Base-by-base conservation (phyloP, 2,329 filamentous ascomycete genomes). In the Paecilomyces sp. region DNA sequence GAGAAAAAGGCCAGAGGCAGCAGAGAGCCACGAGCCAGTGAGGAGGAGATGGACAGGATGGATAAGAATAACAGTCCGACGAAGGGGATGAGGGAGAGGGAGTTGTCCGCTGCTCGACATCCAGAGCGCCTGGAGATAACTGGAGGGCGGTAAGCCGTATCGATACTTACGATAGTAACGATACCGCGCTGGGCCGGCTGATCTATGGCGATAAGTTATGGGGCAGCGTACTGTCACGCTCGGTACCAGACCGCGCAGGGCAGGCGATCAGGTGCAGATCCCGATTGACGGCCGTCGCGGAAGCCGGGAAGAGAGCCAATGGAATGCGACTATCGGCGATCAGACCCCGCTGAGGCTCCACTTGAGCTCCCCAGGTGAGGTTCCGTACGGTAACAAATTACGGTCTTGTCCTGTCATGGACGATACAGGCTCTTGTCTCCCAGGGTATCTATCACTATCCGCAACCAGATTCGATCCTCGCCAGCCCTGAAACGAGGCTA, bases 251-350 rank as follows among this genome's bases (percentile, higher is more conserved):
- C 56, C 47, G 25, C n/a, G 28, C 28, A 50, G 25, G n/a, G 56
- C 34, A 52, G 41, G 56, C n/a, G 56, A 50, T 53, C 36, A 57
- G 41, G 41, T 25, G 56, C 36, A 50, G 56, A 33, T 56, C 30
- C 30, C 34, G 24, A 15, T 24, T 30, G 30, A 41, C 54, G 30
- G 54, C 31, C n/a, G 51, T 53, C 51, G 51, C 51, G 24, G 51
- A 53, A 53, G 51, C 12, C 51, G 3, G 24, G 3, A 2, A 3
- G 13, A 24, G 3, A n/a, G 31, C 51, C 51, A 53, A 53, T 53
- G 18, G 22, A 6, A 2, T 22, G 1, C 6, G 24, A 11, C 9
- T 5, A 2, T 24, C 1, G 18, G 13, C 7, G 51, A 12, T 28
- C 11, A 13, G 51, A 7, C 51, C 51, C 22, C 13, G 51, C 5